Base-by-base conservation (phyloP, 768 basidiomycete genomes). In the Dentipellis sp. region DNA sequence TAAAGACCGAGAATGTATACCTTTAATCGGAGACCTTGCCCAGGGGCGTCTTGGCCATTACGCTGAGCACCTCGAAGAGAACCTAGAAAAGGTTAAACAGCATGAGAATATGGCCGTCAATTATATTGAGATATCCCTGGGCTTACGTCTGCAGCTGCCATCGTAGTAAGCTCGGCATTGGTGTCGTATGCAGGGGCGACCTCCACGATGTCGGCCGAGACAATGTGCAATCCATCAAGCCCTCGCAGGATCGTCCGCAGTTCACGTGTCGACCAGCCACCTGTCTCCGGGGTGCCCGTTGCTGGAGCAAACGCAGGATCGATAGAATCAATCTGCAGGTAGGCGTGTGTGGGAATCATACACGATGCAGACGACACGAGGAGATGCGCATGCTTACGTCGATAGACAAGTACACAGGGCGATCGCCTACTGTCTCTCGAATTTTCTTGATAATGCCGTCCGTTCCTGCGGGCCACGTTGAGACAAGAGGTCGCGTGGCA, bases 261-360 rank as follows among this genome's bases (percentile, higher is more conserved):
- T 68, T 92, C 89, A 56, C 90, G 83, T 7, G 88, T 89, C 4
- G 88, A 85, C 89, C 88, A 91, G 10, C 81, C 88, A 0, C 88
- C 89, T 0, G 88, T 85, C 69, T 91, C 90, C 0, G 89, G 90
- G 0, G 90, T 91, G 4, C 89, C 89, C 0, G 89, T 89, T 0
- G 88, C 88, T 23, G 88, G 89, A 1, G 88, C 89, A 59, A 89
- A 87, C 14, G 82, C 83, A 17, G 88, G 89, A 68, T 91, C 88
- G 59, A 88, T 85, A 46, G 83, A 83, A 65, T 88, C 86, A 59
- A 88, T 88, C 84, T 86, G 37, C 17, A 50, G 48, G 14, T n/a
- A 37, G 53, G 38, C 35, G 36, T 21, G 40, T 52, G 23, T 52
- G 23, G 45, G 37, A 53, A 21, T 50, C 35, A 57, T 39, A 58